These are phyloP conservation scores for Arbutus unedo DNA, from an alignment of 148 eudicot genomes.

Conservation along the genomic window DNA sequence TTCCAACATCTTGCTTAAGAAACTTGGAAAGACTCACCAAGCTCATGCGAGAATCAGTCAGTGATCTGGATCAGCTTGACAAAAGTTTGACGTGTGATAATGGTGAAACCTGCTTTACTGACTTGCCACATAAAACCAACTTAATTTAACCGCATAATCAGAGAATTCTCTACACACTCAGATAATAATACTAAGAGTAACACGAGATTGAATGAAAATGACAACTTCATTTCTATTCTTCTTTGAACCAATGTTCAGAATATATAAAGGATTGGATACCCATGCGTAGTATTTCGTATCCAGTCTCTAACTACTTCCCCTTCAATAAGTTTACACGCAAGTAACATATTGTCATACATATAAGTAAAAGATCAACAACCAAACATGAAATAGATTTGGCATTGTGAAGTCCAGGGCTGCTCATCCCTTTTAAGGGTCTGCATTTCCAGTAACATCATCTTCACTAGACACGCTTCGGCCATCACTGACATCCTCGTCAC, in stretches of 20 bases:
- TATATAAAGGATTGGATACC: slow-evolving; percentile 5
- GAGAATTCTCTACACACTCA: too few species aligned
- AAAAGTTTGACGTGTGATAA: neutral
- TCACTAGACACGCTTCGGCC: slow-evolving; percentile 24
- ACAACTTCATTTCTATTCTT: neutral
- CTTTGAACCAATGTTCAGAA: neutral
- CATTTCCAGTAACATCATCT: slow-evolving; percentile 21
- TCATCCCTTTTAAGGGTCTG: slow-evolving; percentile 29
- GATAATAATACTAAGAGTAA: neutral
- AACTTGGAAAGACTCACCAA: neutral
- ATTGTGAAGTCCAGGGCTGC: neutral
- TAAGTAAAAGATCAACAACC: neutral
- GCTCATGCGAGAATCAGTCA: neutral
- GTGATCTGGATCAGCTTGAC: neutral
- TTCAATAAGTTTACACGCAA: slow-evolving; percentile 16
- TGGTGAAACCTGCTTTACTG: neutral
- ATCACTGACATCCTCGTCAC: slow-evolving; percentile 32
- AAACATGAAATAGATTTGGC: slow-evolving; percentile 6
- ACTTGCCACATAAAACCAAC: neutral
- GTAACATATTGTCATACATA: neutral
- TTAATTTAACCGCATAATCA: neutral
- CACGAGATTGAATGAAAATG: neutral
- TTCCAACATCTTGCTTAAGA: neutral
- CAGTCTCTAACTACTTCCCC: slow-evolving; percentile 7
- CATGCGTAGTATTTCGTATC: slow-evolving; percentile 4